Base-by-base conservation (phyloP, 805 yeast species). In the Yamadazyma ubonensis region DNA sequence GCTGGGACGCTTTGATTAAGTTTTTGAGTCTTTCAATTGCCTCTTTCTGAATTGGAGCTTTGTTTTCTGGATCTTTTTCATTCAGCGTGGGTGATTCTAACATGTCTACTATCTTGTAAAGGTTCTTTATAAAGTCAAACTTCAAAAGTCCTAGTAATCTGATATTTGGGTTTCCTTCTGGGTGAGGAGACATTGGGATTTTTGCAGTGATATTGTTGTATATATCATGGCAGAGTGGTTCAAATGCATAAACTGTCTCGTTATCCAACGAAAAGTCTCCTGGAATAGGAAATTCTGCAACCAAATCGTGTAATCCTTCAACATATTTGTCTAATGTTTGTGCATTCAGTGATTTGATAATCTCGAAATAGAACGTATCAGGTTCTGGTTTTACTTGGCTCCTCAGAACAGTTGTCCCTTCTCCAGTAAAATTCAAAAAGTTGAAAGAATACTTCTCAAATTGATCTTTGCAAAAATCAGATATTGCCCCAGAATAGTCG, bases 131-230 rank as follows among this genome's bases (percentile, higher is more conserved):
- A 2, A 44, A 39, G 5, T 25, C 22, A 29, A 41, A 37, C 31
- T 44, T 44, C 19, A 44, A 17, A 9, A 41, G 29, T 3, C 44
- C 33, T 8, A 25, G 30, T 6, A 44, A 11, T 9, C 48, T 29
- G 17, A 44, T 10, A 28, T 41, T 35, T 10, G 32, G 20, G 22
- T 41, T 40, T 17, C 25, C 33, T 10, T 15, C 14, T 5, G 48
- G 48, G n/a, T 34, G 31, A 8, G 29, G 17, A 4, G 41, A 18
- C 25, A 44, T 14, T 12, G 33, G 39, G 11, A 36, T 20, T 20
- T 7, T 15, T 6, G 21, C 2, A 6, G 28, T 29, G 18, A 36
- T 12, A 11, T 22, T 21, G 11, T 22, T 11, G 26, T 34, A 27
- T n/a, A 34, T 27, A 5, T 17, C 12, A 12, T 37, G 12, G 19